Base-by-base conservation (phyloP, 148 eudicot species). In the Camellia sinensis region DNA sequence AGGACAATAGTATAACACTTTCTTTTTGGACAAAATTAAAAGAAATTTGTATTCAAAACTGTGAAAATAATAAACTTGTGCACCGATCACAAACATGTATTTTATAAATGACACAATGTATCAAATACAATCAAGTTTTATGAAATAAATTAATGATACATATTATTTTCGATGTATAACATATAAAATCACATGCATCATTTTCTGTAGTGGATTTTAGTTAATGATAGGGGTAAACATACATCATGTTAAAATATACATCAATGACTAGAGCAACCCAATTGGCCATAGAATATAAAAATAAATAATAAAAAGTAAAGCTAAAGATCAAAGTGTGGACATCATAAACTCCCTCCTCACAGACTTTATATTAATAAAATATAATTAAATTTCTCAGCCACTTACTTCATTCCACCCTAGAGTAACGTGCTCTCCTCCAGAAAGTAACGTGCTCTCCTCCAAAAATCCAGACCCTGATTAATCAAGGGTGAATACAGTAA, bases 391-490 rank as follows among this genome's bases (percentile, higher is more conserved):
- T 46, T 62, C 45, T 71, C 18, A 77, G 62, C 77, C 78, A 82
- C 91, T 92, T 80, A 92, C 99, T 89, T 96, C 99, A 74, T 96
- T 90, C 97, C 98, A 96, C 60, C 99, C 99, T 22, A 96, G 80
- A 61, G 94, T 92, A 56, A 96, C 98, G 85, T 96, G 95, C 81
- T 96, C 99, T 81, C 99, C 99, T 65, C 99, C 99, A 81, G 98
- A 93, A 72, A 92, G 90, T 92, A 56, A 96, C 98, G 85, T 96
- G 95, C 81, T 96, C 99, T 81, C 99, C 99, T 65, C 99, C 99
- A 81, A 97, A 93, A 72, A 92, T 75, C 99, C 99, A 79, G 99
- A 96, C 71, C 99, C 98, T 61, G 99, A 96, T 83, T 93, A 96
- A 86, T 96, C 99, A 79, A 96, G 92, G 76, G 94, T 86, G 78